Evolutionary conservation across 306 rosid genomes (phyloP).

Genomic region (Herpetospermum pedunculosum): DNA sequence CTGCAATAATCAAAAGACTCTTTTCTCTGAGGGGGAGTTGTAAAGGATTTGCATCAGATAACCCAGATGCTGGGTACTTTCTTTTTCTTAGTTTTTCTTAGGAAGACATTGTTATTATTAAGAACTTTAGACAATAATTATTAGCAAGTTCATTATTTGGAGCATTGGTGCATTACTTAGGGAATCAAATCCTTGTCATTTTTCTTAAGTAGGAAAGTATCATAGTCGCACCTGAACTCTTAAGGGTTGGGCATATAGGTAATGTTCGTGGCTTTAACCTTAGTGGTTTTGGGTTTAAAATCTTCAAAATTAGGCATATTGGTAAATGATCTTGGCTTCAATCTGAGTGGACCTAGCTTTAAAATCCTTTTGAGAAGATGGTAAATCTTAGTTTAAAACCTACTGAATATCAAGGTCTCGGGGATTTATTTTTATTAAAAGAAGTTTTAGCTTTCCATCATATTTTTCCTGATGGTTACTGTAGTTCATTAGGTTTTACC

Average conservation of each 20-base stretch:
- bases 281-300: background rate
- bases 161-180: background rate
- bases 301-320: background rate
- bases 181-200: background rate
- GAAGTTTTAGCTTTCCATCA: background rate
- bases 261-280: background rate
- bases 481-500: background rate
- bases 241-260: background rate
- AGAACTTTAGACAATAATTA: background rate
- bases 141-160: background rate
- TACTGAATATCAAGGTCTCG: background rate
- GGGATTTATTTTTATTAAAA: background rate
- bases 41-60: background rate
- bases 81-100: background rate
- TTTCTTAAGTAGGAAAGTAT: background rate
- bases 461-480: background rate
- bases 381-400: background rate
- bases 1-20: background rate
- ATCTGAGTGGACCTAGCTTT: background rate
- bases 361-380: background rate
- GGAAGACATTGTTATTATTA: background rate
- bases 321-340: background rate
- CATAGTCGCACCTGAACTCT: background rate
- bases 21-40: background rate
- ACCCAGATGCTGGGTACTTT: background rate